These are phyloP conservation scores for Chrysanthemum lavandulifolium DNA, from an alignment of 129 eudicot species.

Conservation along the genomic window DNA sequence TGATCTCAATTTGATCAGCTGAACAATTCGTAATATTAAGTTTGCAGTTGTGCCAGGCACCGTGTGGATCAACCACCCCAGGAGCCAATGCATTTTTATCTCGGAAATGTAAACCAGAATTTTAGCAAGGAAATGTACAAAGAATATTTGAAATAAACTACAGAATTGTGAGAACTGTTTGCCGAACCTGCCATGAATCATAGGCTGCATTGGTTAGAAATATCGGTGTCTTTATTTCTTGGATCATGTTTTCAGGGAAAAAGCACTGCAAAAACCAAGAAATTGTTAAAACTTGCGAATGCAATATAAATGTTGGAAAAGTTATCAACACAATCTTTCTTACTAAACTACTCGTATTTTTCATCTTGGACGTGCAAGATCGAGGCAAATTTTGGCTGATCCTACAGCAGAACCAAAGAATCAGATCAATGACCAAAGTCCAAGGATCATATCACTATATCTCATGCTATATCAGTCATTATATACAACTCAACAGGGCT, in stretches of 20 bases:
- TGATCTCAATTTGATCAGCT: conserved; percentile 46
- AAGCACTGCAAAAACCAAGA: conserved; percentile 55
- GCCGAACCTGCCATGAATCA: conserved; percentile 91
- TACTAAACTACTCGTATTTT: conserved; percentile 51
- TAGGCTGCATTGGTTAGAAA: conserved; percentile 77
- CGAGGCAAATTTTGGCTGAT: conserved; percentile 67
- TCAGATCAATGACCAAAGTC: conserved; percentile 9
- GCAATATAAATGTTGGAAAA: not conserved
- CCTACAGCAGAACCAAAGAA: conserved; percentile 42
- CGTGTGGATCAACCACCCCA: conserved; percentile 80
- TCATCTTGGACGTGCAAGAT: conserved; percentile 66
- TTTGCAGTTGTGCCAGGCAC: conserved; percentile 77
- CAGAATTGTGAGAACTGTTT: not conserved
- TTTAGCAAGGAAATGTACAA: not conserved
- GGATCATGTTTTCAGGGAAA: conserved; percentile 70
- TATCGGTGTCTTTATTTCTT: conserved; percentile 51
- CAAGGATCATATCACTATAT: too few relatives aligned
- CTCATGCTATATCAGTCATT: too few relatives aligned
- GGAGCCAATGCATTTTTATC: conserved; percentile 93
- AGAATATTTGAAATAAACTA: not conserved
- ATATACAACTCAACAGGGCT: conserved; percentile 9
- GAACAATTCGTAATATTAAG: conserved; percentile 62
- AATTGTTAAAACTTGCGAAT: not conserved
- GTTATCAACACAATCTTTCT: conserved; percentile 19
- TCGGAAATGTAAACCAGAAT: conserved; percentile 16